phyloP scores from a whole-genome alignment of 2,329 filamentous ascomycete species.

The Trichoderma atroviride region DNA sequence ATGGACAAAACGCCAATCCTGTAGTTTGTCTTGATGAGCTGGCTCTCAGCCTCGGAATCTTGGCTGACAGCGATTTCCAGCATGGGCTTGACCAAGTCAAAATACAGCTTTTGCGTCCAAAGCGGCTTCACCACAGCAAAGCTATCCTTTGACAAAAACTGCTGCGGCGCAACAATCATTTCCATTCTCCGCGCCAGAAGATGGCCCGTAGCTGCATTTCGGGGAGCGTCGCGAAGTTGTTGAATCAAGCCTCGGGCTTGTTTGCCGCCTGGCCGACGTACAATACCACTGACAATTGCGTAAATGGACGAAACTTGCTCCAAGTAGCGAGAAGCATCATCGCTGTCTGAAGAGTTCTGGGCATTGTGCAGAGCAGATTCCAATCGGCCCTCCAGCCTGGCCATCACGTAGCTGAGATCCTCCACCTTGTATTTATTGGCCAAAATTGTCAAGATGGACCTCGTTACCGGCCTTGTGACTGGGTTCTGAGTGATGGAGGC shows the following conservation, averaged over 20 bases:
- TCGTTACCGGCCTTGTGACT: conserved; percentile 35
- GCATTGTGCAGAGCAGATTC: conserved; percentile 29
- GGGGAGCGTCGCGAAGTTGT: conserved; percentile 42
- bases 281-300: conserved; percentile 43
- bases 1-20: conserved; percentile 53
- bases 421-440: conserved; percentile 51
- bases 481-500: conserved; percentile 15
- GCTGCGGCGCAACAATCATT: conserved; percentile 46
- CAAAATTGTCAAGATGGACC: conserved; percentile 46
- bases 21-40: conserved; percentile 43
- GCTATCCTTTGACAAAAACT: conserved; percentile 44
- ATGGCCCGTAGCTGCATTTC: conserved; percentile 40
- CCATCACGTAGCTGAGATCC: conserved; percentile 34
- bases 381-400: conserved; percentile 35
- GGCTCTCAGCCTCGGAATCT: conserved; percentile 37
- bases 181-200: conserved; percentile 48
- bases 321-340: conserved; percentile 28
- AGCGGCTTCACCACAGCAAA: conserved; percentile 50
- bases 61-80: conserved; percentile 44
- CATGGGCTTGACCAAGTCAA: conserved; percentile 50
- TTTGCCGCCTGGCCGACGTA: conserved; percentile 44
- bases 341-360: conserved; percentile 6
- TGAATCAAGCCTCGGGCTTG: conserved; percentile 41
- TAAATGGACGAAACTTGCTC: conserved; percentile 40
- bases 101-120: conserved; percentile 54